Evolutionary conservation across 2,329 filamentous ascomycete genomes (phyloP), one percentile per base, ranked within the genome.

Genomic region (Hirsutella thompsonii): DNA sequence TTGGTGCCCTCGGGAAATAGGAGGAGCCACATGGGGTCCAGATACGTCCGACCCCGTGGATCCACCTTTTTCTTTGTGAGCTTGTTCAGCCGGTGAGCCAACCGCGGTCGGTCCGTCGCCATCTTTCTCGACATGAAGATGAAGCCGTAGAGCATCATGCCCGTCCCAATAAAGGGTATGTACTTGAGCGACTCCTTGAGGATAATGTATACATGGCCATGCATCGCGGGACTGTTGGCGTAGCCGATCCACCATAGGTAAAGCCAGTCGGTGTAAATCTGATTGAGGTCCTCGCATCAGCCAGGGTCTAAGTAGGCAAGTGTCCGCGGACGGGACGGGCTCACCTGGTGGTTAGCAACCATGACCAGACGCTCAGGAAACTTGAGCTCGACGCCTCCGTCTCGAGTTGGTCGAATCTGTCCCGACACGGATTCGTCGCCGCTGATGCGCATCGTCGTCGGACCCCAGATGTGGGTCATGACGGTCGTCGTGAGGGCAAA

Each of bases 171-270:
- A 40, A 93, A 62, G 1, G 87, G 87, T 14, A 94, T 79, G 49
- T 78, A 81, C 58, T 85, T 88, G 46, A 94, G 67, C 1, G 84
- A 89, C 56, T 94, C 84, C 55, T 94, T 94, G 40, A 93, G 67
- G 52, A 94, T 90, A 56, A 94, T 94, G 65, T 87, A 93, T 53
- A 94, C 72, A 55, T 87, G 82, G 10, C 88, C 87, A 52, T 92
- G 83, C 76, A 87, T 86, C 40, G 74, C 72, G 43, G 83, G 83
- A 2, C 52, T 59, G 54, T 80, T 81, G 20, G 83, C 86, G 53
- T 94, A 94, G n/a, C 80, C 84, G 20, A 87, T 80, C 87, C 87
- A 94, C 87, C 87, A 94, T 8, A 94, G 73, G 56, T 94, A 94
- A 8, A 93, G 63, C 87, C 86, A 94, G 62, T 94, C 86, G 8